Conservation (phyloP, 441 rosid genomes). For the Euphorbia celastroides region DNA sequence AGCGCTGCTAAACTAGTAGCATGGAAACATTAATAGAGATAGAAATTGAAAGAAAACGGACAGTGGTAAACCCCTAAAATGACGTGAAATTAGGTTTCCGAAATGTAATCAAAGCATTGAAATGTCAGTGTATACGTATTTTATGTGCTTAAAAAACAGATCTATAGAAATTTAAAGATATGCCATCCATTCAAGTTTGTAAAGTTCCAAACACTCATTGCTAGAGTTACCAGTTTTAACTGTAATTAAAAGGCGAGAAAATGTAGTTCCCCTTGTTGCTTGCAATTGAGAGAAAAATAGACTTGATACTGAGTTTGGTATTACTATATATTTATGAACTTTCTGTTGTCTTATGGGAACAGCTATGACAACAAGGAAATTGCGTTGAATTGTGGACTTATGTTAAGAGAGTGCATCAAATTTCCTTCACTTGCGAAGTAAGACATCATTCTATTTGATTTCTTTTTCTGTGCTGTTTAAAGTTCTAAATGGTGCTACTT, state of each 20-base stretch:
- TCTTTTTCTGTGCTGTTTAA: neutral
- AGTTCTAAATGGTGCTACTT: neutral
- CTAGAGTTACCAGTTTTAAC: neutral
- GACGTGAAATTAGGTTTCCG: too few relatives aligned
- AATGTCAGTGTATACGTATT: too few relatives aligned
- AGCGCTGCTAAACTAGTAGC: neutral
- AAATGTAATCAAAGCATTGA: too few relatives aligned
- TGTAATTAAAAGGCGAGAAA: neutral
- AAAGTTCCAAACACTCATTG: neutral
- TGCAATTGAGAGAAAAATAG: neutral
- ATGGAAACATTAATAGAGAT: too few relatives aligned
- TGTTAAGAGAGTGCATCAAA: conserved; percentile 94
- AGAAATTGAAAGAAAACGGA: too few relatives aligned
- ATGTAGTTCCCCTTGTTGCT: neutral
- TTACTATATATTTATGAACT: neutral
- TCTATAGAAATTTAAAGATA: neutral
- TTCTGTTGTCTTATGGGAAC: conserved; percentile 30
- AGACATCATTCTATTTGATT: conserved; percentile 30
- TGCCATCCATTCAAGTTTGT: neutral
- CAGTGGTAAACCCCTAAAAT: too few relatives aligned
- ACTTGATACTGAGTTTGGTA: neutral
- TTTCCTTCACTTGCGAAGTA: conserved; percentile 88
- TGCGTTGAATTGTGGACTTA: conserved; percentile 80
- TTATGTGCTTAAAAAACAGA: too few relatives aligned
- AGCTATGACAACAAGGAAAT: conserved; percentile 97